Conservation (phyloP, 345 rosid species). For the Cardamine occulta region DNA sequence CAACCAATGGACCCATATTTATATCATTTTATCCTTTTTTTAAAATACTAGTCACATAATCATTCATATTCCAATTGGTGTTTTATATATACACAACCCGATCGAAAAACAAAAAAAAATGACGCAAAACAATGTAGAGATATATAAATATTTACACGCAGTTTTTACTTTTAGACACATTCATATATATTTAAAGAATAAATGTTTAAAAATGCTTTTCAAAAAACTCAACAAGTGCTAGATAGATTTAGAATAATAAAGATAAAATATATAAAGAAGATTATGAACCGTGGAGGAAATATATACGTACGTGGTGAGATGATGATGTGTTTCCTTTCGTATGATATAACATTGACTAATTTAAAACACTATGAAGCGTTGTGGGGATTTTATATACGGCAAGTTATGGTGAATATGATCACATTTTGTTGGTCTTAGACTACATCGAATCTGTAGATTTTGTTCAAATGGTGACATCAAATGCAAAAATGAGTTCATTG, state of each 20-base stretch:
- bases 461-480: conserved; percentile 46
- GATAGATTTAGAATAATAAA: neutral
- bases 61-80: neutral
- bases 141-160: neutral
- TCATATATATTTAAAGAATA: neutral
- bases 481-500: conserved; percentile 44
- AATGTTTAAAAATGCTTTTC: neutral
- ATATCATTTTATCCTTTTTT: neutral
- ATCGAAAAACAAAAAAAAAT: no score
- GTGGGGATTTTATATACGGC: conserved; percentile 26
- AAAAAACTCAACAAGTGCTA: neutral
- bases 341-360: conserved; percentile 22
- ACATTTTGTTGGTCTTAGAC: conserved; percentile 25
- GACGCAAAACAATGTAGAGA: neutral
- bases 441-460: conserved; percentile 24
- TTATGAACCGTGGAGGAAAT: conserved; percentile 8
- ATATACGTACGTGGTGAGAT: conserved; percentile 1
- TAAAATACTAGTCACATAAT: conserved; percentile 4
- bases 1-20: conserved; percentile 16
- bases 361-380: conserved; percentile 11
- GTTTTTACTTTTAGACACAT: neutral
- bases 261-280: neutral
- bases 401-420: conserved; percentile 28
- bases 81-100: neutral
- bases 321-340: conserved; percentile 1